Base-by-base conservation (phyloP, 2,329 filamentous ascomycete genomes). In the Dothidotthia symphoricarpi region DNA sequence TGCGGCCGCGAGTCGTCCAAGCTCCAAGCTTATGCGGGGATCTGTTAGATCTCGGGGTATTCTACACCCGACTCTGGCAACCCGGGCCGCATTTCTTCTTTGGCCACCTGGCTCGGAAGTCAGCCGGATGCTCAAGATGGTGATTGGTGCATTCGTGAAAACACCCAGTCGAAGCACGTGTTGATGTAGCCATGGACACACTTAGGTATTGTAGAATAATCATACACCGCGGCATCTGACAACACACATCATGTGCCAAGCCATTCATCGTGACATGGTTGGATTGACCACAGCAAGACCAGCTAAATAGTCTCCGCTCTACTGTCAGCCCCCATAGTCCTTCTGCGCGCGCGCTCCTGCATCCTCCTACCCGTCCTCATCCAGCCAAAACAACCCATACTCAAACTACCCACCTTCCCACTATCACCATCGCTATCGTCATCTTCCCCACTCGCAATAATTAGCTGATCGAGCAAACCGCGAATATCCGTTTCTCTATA, bases 61-160 rank as follows among this genome's bases (percentile, higher is more conserved):
- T 9, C 9, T 9, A 5, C 19, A 6, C 19, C 19, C 49, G 38
- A 47, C 33, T n/a, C 19, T 34, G 41, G 53, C 40, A 55, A 29
- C 40, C 25, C 51, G 53, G 51, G 25, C 49, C 49, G 46, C 27
- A 26, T 40, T 51, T 43, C 49, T 51, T 7, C 24, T 37, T 50
- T 39, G 16, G 43, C 24, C 27, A 12, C 19, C 29, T 16, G 26
- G 16, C 28, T 25, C 34, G 33, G 36, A 31, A 24, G 40, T 41
- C 35, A 41, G 34, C 36, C 36, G 34, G 34, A 45, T 28, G 24
- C 13, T 28, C 15, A 27, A 24, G 33, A 13, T 14, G 31, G 6
- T 36, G 31, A 45, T 45, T 50, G 44, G 47, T 45, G 41, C 35
- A 25, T 22, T 22, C 19, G 19, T 22, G 19, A 22, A 9, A 22